These are phyloP conservation scores for Dalbergia oliveri DNA, from an alignment of 306 rosid genomes.

Conservation along the genomic window DNA sequence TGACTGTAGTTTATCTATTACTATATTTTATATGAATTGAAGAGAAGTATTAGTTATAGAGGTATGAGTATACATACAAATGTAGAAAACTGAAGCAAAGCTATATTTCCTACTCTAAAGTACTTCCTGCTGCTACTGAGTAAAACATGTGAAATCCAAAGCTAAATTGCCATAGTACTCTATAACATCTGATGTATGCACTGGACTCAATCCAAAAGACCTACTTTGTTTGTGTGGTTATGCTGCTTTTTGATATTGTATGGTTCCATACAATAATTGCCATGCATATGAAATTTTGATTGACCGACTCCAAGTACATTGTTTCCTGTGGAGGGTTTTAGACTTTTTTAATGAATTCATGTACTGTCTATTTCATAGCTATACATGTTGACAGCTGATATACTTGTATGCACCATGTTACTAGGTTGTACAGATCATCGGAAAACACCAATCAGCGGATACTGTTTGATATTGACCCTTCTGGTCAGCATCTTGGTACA, in stretches of 20 bases:
- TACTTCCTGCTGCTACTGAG: constrained; percentile 7
- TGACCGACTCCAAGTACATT: constrained; percentile 12
- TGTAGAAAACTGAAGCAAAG: constrained; percentile 11
- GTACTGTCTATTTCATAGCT: constrained; percentile 21
- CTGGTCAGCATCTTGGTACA: constrained; percentile 83
- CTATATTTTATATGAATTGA: constrained; percentile 27
- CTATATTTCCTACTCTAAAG: constrained; percentile 20
- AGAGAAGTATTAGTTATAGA: background rate
- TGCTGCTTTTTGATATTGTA: constrained; percentile 28
- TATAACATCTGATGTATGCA: constrained; percentile 13
- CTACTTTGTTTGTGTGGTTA: constrained; percentile 16
- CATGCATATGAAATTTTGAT: constrained; percentile 26
- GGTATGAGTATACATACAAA: background rate
- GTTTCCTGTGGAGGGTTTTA: constrained; percentile 26
- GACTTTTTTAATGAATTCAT: constrained; percentile 7
- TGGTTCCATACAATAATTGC: constrained; percentile 25
- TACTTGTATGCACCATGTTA: constrained; percentile 36
- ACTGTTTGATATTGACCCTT: constrained; percentile 90
- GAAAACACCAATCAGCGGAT: constrained; percentile 93
- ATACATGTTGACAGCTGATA: constrained; percentile 30
- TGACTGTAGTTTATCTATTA: constrained; percentile 22
- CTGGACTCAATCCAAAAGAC: constrained; percentile 11
- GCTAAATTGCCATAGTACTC: constrained; percentile 24
- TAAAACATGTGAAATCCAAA: constrained; percentile 30
- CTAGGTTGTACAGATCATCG: constrained; percentile 87